Conservation (phyloP, 306 rosid species). For the Rosa persica region DNA sequence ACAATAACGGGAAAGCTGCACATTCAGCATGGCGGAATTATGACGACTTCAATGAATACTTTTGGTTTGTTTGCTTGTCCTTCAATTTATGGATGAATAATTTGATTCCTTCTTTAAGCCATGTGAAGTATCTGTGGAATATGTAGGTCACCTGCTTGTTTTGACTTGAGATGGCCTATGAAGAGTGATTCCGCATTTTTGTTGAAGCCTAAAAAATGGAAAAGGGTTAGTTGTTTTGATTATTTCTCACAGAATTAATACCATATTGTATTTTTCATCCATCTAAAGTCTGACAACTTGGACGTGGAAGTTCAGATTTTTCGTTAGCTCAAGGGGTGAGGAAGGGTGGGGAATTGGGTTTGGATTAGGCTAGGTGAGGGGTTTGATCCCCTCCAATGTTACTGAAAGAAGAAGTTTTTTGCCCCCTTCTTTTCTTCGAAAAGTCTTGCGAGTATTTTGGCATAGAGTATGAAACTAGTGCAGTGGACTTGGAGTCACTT, state of each 20-base stretch:
- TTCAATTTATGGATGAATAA: slow-evolving; percentile 4
- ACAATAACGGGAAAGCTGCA: slow-evolving; percentile 88
- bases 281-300: slow-evolving; percentile 10
- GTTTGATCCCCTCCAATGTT: neutral
- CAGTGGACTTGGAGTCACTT: neutral
- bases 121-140: slow-evolving; percentile 28
- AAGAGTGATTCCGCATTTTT: slow-evolving; percentile 52
- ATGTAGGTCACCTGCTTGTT: slow-evolving; percentile 91
- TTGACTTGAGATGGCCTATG: slow-evolving; percentile 90
- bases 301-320: neutral
- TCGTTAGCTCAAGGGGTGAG: neutral
- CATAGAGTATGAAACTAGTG: neutral
- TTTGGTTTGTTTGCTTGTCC: slow-evolving; percentile 61
- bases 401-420: neutral
- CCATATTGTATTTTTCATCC: neutral
- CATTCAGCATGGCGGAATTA: slow-evolving; percentile 98
- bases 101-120: neutral
- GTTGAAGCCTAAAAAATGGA: slow-evolving; percentile 49
- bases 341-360: neutral
- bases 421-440: neutral
- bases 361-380: neutral
- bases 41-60: slow-evolving; percentile 96
- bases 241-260: slow-evolving; percentile 4
- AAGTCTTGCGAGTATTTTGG: neutral
- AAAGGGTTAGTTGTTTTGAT: slow-evolving; percentile 65